Conservation (phyloP, 208 protist species). For the Tritrichomonas musculus region DNA sequence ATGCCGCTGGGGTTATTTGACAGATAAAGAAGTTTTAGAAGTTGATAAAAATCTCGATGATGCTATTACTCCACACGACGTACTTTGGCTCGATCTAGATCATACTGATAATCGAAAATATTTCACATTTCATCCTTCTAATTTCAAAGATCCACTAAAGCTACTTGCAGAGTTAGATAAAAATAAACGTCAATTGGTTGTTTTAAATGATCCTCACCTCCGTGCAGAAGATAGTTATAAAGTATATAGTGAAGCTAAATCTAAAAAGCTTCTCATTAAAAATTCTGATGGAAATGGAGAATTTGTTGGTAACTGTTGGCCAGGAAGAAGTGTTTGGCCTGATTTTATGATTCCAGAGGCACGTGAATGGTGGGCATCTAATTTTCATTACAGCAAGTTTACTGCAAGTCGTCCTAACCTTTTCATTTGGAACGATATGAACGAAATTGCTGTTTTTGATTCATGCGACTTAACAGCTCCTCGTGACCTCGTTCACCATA, state of each 20-base stretch:
- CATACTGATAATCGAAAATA: conserved; percentile 92
- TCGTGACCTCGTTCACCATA: conserved; percentile 67
- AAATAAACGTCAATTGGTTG: not conserved
- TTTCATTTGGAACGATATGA: conserved; percentile 99
- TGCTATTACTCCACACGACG: conserved; percentile 62
- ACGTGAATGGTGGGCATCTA: conserved; percentile 47
- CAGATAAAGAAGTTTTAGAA: conserved; percentile 68
- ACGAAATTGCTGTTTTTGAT: conserved; percentile 91
- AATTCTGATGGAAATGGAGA: conserved; percentile 51
- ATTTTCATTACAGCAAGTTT: conserved; percentile 39
- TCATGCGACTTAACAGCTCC: conserved; percentile 79
- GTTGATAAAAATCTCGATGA: conserved; percentile 41
- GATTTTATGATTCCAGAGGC: conserved; percentile 79
- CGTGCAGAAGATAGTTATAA: not conserved
- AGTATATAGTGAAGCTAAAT: not conserved
- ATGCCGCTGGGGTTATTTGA: conserved; percentile 88
- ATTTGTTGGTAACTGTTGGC: conserved; percentile 92
- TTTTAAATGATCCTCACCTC: not conserved
- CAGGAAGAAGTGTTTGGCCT: conserved; percentile 72
- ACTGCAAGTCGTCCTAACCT: conserved; percentile 68
- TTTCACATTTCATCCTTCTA: not conserved
- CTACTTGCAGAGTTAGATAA: not conserved
- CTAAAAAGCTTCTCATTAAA: not conserved
- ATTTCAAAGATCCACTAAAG: not conserved
- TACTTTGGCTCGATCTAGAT: conserved; percentile 98